Evolutionary conservation across 129 eudicot genomes (phyloP).

Genomic region (Centaurea solstitialis): DNA sequence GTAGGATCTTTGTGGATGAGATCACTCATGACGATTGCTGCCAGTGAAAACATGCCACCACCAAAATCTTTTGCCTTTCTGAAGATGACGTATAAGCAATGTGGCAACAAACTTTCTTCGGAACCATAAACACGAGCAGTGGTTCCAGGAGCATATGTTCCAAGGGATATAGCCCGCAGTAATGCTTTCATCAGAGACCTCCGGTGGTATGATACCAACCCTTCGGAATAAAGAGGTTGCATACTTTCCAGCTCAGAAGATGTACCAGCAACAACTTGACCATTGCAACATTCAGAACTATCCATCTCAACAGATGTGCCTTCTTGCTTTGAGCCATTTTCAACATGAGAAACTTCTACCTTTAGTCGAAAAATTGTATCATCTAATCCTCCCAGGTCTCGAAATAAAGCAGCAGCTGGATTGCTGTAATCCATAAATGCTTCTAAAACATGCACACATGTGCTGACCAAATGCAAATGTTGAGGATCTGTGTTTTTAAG

Average conservation of each 20-base stretch:
- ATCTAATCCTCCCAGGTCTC: constrained; percentile 96
- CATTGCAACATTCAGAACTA: constrained; percentile 42
- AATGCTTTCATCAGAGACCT: constrained; percentile 86
- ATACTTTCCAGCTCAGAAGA: constrained; percentile 49
- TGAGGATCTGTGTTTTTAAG: constrained; percentile 87
- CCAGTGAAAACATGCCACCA: constrained; percentile 97
- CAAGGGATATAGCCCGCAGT: constrained; percentile 91
- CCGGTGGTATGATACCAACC: constrained; percentile 81
- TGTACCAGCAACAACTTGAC: constrained; percentile 34
- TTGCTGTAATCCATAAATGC: constrained; percentile 99
- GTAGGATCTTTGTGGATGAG: constrained; percentile 97
- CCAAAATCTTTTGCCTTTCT: constrained; percentile 94
- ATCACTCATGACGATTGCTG: constrained; percentile 96
- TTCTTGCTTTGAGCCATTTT: constrained; percentile 56
- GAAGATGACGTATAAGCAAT: constrained; percentile 76
- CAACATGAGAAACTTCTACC: constrained; percentile 85
- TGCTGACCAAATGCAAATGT: constrained; percentile 91
- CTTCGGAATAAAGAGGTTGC: constrained; percentile 90
- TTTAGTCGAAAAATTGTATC: constrained; percentile 83
- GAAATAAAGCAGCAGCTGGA: constrained; percentile 97
- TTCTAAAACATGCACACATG: constrained; percentile 95
- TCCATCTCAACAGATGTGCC: constrained; percentile 43
- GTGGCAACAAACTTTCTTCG: constrained; percentile 91
- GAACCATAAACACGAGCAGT: constrained; percentile 87
- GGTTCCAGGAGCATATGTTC: constrained; percentile 96